Evolutionary conservation across 179 eudicot species (phyloP), one percentile per base, ranked within the genome.

Genomic region (Silene noctiflora): DNA sequence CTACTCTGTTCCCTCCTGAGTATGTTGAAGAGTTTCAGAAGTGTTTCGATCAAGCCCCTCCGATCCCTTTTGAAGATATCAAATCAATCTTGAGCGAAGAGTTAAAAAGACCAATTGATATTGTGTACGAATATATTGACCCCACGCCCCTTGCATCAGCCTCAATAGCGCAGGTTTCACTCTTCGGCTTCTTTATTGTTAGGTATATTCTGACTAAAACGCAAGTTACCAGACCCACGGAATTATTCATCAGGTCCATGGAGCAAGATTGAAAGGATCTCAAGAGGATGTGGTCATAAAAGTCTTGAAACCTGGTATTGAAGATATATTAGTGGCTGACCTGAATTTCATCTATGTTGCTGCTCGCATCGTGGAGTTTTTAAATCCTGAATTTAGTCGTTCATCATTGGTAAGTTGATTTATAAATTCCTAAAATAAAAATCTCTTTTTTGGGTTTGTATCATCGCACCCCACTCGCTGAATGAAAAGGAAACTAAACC

Each of bases 141-240:
- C 97, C 99, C 31, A 89, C 90, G 20, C 97, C 99, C 68, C 66
- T 95, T 82, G 99, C 99, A 73, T 95, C 97, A 69, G 99, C 99
- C 77, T 95, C 99, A 77, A 89, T 95, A 80, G 99, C 99, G 25
- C 99, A 95, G 98, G 99, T 95, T 79, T 14, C n/a, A 55, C 69
- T 73, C 67, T 27, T 27, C 4, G 16, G n/a, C 73, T 69, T 70
- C 68, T 64, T 59, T 60, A 35, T 29, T 35, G 39, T 61, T 48
- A 20, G 11, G 74, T 56, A 29, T 69, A 69, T 35, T 60, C 35
- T 71, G 48, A 67, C 53, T 78, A 55, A 69, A 74, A 64, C 24
- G 62, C 62, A 74, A 81, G 39, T 81, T 27, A 78, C 75, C 39
- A 44, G 42, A 77, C 69, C 58, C 59, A 11, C 64, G 25, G 35